Base-by-base conservation (phyloP, 352 stramenopile species). In the Phytophthora megakarya region DNA sequence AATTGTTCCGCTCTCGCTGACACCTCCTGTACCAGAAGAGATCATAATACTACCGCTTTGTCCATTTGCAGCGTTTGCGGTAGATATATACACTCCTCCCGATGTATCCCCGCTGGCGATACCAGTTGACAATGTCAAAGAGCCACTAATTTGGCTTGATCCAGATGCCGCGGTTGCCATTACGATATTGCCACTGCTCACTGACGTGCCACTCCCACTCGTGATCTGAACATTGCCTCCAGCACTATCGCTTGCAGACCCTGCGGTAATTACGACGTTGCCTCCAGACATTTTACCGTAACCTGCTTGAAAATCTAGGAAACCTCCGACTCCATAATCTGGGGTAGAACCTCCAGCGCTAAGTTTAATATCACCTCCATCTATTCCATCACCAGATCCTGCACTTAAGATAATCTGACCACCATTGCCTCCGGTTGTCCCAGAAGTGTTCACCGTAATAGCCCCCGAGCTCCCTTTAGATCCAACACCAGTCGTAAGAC, bases 71-170 rank as follows among this genome's bases (percentile, higher is more conserved):
- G 71, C 50, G 42, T 40, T 33, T 22, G 57, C 50, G 6, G 67
- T 75, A n/a, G 60, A 53, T 33, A 79, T 61, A 22, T 32, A 49
- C 15, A 79, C 64, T n/a, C 48, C 47, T 11, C 71, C 71, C 4
- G 71, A 75, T 22, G 50, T 30, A 22, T 56, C 61, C 9, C 47
- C 62, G 15, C 46, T 60, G 18, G 71, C 61, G 15, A 35, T 28
- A 8, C 75, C 72, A 16, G 68, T 64, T 0, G 59, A 62, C 2
- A 83, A 44, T 19, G 51, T 42, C 23, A 83, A 48, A 8, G 54
- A 56, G 5, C 75, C 75, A 33, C 74, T 83, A 1, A 33, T 44
- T 50, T 74, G 60, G 4, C 30, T 39, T 45, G 2, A 28, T 7
- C 58, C 51, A 13, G 71, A 65, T 21, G 40, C 13, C 12, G 44